These are phyloP conservation scores for Pseudogymnoascus sp. DNA, from an alignment of 2,329 filamentous ascomycete genomes.

Conservation along the genomic window DNA sequence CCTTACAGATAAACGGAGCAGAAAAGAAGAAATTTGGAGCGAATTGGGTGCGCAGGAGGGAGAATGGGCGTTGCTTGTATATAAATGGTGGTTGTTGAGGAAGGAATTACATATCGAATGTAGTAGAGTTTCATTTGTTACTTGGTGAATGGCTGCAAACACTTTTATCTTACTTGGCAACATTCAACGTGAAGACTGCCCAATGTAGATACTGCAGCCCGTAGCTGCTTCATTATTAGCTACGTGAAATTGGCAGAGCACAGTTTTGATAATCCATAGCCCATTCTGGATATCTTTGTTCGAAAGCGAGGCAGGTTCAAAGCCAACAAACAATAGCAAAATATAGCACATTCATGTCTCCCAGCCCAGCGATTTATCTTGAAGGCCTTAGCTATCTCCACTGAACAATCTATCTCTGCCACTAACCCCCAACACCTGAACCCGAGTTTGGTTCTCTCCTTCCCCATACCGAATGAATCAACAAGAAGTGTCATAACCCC, in stretches of 20 bases:
- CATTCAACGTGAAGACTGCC: neutral
- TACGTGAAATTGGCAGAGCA: neutral
- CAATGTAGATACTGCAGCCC: neutral
- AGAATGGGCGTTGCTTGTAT: conserved; percentile 6
- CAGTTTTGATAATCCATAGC: neutral
- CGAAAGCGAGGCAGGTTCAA: neutral
- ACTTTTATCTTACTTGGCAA: neutral
- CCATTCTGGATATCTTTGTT: neutral
- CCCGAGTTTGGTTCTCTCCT: neutral
- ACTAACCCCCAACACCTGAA: neutral
- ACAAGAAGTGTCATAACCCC: neutral
- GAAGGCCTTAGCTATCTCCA: neutral
- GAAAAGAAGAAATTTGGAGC: neutral
- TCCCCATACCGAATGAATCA: neutral
- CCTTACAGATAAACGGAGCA: conserved; percentile 65
- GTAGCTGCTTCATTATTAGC: neutral
- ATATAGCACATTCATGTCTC: neutral
- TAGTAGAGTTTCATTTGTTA: conserved; percentile 6
- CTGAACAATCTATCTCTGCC: neutral
- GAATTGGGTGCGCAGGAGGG: neutral
- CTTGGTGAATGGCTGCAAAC: neutral
- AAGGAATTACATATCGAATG: conserved; percentile 5
- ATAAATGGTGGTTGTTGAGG: neutral
- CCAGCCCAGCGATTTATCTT: neutral
- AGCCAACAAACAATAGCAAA: neutral